These are phyloP conservation scores for Nigrospora osmanthi DNA, from an alignment of 2,329 filamentous ascomycete genomes.

Conservation along the genomic window DNA sequence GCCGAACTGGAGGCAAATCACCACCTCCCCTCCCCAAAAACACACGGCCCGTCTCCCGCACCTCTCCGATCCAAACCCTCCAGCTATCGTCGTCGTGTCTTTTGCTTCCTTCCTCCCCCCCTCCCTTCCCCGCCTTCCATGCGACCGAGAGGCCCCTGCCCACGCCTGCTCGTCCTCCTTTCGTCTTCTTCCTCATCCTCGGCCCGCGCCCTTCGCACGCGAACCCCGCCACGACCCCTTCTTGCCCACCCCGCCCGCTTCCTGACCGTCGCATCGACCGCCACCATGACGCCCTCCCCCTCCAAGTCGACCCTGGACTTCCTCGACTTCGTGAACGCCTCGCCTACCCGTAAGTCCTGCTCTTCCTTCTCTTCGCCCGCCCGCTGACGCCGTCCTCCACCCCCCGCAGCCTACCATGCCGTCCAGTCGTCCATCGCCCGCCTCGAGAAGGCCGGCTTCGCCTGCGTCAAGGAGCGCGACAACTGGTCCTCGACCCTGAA, in stretches of 20 bases:
- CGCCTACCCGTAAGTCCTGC: constrained; percentile 69
- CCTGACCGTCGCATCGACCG: constrained; percentile 1
- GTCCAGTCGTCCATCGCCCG: constrained; percentile 71
- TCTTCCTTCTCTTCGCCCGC: constrained; percentile 3
- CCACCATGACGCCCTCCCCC: constrained; percentile 38
- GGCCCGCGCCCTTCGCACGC: too few relatives aligned
- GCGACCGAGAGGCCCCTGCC: too few relatives aligned
- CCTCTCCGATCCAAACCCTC: too few relatives aligned
- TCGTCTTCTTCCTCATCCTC: too few relatives aligned
- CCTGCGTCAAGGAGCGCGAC: constrained; percentile 82
- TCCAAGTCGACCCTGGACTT: constrained; percentile 67
- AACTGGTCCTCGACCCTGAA: constrained; percentile 73
- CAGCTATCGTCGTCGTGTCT: neutral
- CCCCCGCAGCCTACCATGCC: constrained; percentile 75
- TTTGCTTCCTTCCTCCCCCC: neutral
- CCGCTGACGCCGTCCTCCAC: constrained; percentile 10
- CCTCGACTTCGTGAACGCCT: constrained; percentile 87
- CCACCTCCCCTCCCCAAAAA: too few relatives aligned
- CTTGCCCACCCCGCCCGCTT: constrained; percentile 10
- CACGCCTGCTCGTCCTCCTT: too few relatives aligned
- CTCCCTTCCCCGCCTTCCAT: neutral
- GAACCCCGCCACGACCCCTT: too few relatives aligned
- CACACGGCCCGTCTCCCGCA: too few relatives aligned
- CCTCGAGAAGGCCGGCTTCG: constrained; percentile 78
- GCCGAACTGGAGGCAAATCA: too few relatives aligned